These are phyloP conservation scores for Papilionanthe hybrid DNA, from an alignment of 116 monocot species.

Conservation along the genomic window DNA sequence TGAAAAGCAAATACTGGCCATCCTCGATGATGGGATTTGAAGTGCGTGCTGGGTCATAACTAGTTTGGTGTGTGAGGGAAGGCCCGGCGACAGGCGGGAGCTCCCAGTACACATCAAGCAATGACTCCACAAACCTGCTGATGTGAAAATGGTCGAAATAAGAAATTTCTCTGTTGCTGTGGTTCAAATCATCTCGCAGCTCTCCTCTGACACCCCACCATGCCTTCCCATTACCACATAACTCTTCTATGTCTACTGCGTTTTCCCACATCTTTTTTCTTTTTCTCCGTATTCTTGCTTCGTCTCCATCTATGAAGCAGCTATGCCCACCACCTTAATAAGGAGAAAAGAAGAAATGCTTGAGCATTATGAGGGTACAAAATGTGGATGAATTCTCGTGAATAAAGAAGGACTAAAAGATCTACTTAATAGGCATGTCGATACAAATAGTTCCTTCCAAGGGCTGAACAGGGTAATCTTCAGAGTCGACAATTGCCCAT, in stretches of 20 bases:
- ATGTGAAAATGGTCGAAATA: conserved; percentile 69
- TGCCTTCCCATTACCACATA: conserved; percentile 58
- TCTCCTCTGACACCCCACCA: conserved; percentile 92
- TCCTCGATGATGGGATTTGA: conserved; percentile 67
- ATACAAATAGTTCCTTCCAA: no score
- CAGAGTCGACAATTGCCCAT: no score
- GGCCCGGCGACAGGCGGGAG: conserved; percentile 79
- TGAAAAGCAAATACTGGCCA: conserved; percentile 53
- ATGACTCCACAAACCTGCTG: conserved; percentile 70
- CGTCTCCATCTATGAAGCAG: conserved; percentile 77
- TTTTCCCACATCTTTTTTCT: conserved; percentile 75
- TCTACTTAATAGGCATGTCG: no score
- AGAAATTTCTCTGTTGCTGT: conserved; percentile 56
- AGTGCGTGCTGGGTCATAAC: conserved; percentile 73
- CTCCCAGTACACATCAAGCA: conserved; percentile 78
- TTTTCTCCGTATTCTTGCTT: conserved; percentile 61
- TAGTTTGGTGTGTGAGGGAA: conserved; percentile 70
- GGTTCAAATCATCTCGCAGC: conserved; percentile 80
- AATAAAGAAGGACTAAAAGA: no score
- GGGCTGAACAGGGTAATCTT: no score
- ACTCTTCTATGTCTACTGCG: conserved; percentile 59
- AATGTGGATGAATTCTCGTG: no score
- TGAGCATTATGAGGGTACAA: no score
- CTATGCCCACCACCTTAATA: conserved; percentile 72
- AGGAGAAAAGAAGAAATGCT: no score